Evolutionary conservation across 768 basidiomycete species (phyloP), one percentile per base, ranked within the genome.

Genomic region (Amylocystis lapponica): DNA sequence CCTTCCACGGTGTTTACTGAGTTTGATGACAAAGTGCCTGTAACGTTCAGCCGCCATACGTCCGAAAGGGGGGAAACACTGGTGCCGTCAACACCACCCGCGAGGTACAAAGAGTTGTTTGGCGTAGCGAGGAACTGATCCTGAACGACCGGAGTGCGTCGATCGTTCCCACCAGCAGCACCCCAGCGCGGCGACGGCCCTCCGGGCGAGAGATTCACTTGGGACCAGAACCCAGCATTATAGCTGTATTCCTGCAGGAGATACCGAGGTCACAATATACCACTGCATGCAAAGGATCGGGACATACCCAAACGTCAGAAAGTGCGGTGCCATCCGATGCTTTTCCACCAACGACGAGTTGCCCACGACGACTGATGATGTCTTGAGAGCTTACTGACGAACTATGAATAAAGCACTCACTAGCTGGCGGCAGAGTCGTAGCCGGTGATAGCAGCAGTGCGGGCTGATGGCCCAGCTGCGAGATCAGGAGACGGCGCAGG

Each of bases 391-490:
- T n/a, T 45, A 51, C 46, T 27, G 5, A 47, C 19, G 35, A n/a
- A n/a, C n/a, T n/a, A n/a, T n/a, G n/a, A n/a, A n/a, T 40, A 16
- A 33, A 52, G 35, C 27, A 74, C 85, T 52, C 45, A 86, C 86
- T 89, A 85, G 83, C 82, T 90, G 10, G 86, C 84, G 34, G 86
- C 87, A 49, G 75, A 76, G 66, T 90, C 88, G 17, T 68, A 64
- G 5, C 84, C 88, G 32, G 74, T 66, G 30, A 87, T 55, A 22
- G 82, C 78, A 30, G 75, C 74, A 61, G 76, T 81, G 57, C 85
- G 72, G 22, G 83, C 71, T 12, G 83, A 67, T 7, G 87, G 87
- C 6, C 61, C 60, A 0, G 55, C 55, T 19, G 58, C 47, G 6
- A 82, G 72, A 59, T 65, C 70, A 11, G 62, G 8, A 17, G 81